Base-by-base conservation (phyloP, 1,284 basidiomycete species). In the Omphalotus olearius region DNA sequence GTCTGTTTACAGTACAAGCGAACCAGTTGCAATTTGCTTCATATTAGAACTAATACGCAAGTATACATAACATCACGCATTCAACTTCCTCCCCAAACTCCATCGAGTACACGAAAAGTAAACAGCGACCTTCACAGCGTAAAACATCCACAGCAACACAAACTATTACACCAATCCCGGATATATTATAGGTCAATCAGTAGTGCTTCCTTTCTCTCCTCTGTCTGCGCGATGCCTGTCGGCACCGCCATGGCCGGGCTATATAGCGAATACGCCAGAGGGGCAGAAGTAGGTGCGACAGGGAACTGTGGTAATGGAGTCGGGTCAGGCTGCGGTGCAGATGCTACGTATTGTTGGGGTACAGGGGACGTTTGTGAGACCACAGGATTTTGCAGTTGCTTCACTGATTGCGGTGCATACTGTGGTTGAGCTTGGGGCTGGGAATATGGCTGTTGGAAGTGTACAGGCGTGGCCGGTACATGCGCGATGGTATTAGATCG, bases 161-260 rank as follows among this genome's bases (percentile, higher is more conserved):
- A 25, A n/a, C 23, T n/a, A 10, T 20, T 7, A 45, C 14, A 45
- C 28, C 44, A 45, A 33, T 7, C 25, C 6, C 30, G 20, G 26
- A 1, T 1, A 17, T 17, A 9, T 42, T 62, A 86, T 60, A 90
- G 61, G 62, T 90, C 87, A 67, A 94, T 94, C 71, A 94, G 73
- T 66, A 91, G 66, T 42, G 88, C 88, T 65, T 93, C 91, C 69
- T 91, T 87, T 66, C 85, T 78, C 64, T 90, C 84, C 55, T 83
- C 78, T 57, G 80, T 80, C 47, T 80, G 77, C 17, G 77, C 70
- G 6, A 71, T 62, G 1, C 69, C 70, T 40, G 71, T 65, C 10
- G 77, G 69, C 55, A 72, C 68, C n/a, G 76, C 58, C 6, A 66
- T 51, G 14, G 65, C 72, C 13, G 69, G 65, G 9, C 66, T 65